Conservation (phyloP, 2,329 filamentous ascomycete genomes). For the Graphiopsis chlorocephala region DNA sequence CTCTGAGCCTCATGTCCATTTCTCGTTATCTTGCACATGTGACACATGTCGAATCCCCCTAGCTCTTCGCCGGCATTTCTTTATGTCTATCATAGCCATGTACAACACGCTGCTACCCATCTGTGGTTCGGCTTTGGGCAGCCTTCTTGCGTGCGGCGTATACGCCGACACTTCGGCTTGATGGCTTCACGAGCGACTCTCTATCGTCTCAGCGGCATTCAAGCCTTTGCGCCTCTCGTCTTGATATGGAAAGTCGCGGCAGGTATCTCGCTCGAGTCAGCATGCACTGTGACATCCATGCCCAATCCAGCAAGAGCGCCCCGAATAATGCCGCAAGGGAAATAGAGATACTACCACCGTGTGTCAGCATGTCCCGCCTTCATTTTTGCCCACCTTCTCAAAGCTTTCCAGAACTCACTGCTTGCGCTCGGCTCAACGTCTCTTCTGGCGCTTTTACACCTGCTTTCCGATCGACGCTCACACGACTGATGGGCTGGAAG, state of each 20-base stretch:
- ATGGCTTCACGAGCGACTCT: background rate
- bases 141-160: background rate
- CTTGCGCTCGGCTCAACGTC: slow-evolving; percentile 69
- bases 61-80: background rate
- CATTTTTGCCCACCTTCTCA: background rate
- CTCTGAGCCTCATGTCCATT: background rate
- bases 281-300: slow-evolving; percentile 86
- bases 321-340: slow-evolving; percentile 87
- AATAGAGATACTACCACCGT: slow-evolving; percentile 74
- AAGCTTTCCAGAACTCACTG: slow-evolving; percentile 53
- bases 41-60: background rate
- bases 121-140: background rate
- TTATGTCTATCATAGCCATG: background rate
- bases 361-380: background rate
- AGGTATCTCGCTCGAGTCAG: slow-evolving; percentile 83
- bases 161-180: background rate
- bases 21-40: background rate
- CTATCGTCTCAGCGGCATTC: slow-evolving; percentile 28
- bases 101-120: background rate
- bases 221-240: slow-evolving; percentile 67
- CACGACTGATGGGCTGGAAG: slow-evolving; percentile 83
- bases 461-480: slow-evolving; percentile 67
- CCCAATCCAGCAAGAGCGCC: slow-evolving; percentile 91
- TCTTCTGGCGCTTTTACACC: slow-evolving; percentile 34
- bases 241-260: slow-evolving; percentile 95